These are phyloP conservation scores for Dendrocalamus latiflorus DNA, from an alignment of 202 grass and related monocot genomes.

Conservation along the genomic window DNA sequence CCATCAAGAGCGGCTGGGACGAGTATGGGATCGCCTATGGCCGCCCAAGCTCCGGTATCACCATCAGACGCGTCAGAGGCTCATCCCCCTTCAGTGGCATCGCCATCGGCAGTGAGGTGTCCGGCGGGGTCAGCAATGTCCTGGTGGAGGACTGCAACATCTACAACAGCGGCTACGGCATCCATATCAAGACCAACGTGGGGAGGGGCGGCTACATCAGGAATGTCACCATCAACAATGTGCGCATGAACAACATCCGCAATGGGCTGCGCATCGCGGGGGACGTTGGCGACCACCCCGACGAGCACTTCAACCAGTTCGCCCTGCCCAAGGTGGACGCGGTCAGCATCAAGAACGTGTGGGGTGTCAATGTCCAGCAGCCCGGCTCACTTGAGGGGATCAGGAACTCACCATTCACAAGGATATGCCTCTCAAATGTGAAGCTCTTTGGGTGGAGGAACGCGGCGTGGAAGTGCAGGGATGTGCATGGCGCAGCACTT, in stretches of 20 bases:
- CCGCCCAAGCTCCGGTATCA: constrained; percentile 55
- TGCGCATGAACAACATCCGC: constrained; percentile 54
- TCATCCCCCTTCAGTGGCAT: constrained; percentile 72
- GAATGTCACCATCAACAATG: constrained; percentile 51
- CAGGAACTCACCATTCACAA: constrained; percentile 47
- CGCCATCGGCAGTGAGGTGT: constrained; percentile 72
- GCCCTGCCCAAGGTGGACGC: constrained; percentile 50
- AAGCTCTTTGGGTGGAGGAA: constrained; percentile 42
- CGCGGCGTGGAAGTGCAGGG: constrained; percentile 49
- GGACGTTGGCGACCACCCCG: constrained; percentile 70
- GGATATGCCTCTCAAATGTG: constrained; percentile 67
- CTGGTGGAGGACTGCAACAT: constrained; percentile 56
- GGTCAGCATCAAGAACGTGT: constrained; percentile 47
- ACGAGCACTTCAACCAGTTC: constrained; percentile 38
- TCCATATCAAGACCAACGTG: constrained; percentile 74
- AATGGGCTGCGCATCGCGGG: constrained; percentile 58
- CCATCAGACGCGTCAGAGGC: constrained; percentile 48
- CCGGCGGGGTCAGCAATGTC: constrained; percentile 57
- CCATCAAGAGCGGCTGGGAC: constrained; percentile 89
- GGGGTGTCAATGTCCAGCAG: constrained; percentile 55
- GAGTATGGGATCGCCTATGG: constrained; percentile 80
- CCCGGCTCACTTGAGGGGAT: constrained; percentile 59
- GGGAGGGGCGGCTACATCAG: constrained; percentile 68
- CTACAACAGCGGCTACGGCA: constrained; percentile 66
- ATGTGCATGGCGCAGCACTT: constrained; percentile 46